A percentile compares a stretch with the other conserved stretches of the same genome.
phyloP scores from a whole-genome alignment of 2,329 filamentous ascomycete species.

The Macrophomina phaseolina region DNA sequence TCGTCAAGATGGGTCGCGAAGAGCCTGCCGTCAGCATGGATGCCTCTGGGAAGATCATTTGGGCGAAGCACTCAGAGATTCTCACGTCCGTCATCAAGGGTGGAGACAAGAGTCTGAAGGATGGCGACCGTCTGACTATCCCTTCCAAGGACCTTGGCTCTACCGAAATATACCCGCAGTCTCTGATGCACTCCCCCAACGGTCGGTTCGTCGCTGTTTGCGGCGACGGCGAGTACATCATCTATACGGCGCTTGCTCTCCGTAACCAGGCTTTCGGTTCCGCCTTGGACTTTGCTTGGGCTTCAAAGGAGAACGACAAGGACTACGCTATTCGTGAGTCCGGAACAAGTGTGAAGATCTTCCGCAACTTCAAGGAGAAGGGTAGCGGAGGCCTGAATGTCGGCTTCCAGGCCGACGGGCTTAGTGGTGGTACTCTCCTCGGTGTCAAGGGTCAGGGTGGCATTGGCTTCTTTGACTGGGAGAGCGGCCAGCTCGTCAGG shows the following conservation, averaged over 20 bases:
- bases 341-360: conserved; percentile 91
- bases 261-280: conserved; percentile 97
- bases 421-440: conserved; percentile 86
- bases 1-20: conserved; percentile 96
- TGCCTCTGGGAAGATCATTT: conserved; percentile 91
- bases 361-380: conserved; percentile 97
- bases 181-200: conserved; percentile 93
- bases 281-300: conserved; percentile 96
- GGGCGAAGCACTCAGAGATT: conserved; percentile 94
- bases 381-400: conserved; percentile 81
- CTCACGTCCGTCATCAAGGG: conserved; percentile 95
- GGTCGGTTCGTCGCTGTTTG: conserved; percentile 88
- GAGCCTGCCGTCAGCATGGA: conserved; percentile 99
- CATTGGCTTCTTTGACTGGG: conserved; percentile 96
- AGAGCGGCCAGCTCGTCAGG: conserved; percentile 83
- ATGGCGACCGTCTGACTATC: conserved; percentile 83
- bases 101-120: conserved; percentile 81
- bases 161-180: conserved; percentile 96
- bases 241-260: conserved; percentile 95
- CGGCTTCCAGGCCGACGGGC: conserved; percentile 90
- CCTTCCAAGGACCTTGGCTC: conserved; percentile 94
- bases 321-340: conserved; percentile 98
- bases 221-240: conserved; percentile 98
- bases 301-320: conserved; percentile 95
- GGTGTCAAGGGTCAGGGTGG: conserved; percentile 95